phyloP scores from a whole-genome alignment of 169 alveolate genomes.

The Theileria sp. region DNA sequence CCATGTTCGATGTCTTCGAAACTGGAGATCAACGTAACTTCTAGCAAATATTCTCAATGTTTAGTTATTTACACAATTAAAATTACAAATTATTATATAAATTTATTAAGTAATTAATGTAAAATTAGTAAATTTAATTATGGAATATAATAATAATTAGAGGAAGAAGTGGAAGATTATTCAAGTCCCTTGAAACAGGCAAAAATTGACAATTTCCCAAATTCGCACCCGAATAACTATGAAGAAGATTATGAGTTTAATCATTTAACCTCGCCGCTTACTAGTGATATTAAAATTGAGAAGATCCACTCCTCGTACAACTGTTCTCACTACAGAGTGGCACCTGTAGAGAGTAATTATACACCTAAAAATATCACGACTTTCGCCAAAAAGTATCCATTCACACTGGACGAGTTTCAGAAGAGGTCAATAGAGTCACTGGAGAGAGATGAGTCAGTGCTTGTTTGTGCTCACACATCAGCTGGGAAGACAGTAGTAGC shows the following conservation, averaged over 20 bases:
- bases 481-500: constrained; percentile 99
- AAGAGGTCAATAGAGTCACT: constrained; percentile 91
- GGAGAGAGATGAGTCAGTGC: constrained; percentile 93
- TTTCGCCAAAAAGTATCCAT: constrained; percentile 89
- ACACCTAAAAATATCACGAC: constrained; percentile 29
- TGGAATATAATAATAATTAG: neutral
- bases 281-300: constrained; percentile 46
- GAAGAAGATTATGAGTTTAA: constrained; percentile 6
- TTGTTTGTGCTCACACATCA: constrained; percentile 99
- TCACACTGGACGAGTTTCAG: constrained; percentile 94
- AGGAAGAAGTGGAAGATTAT: constrained; percentile 23
- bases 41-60: too few relatives aligned
- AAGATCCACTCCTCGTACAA: constrained; percentile 42
- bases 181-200: constrained; percentile 36
- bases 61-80: too few relatives aligned
- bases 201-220: constrained; percentile 5
- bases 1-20: constrained; percentile 67
- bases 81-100: neutral
- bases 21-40: constrained; percentile 23
- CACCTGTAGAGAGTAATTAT: constrained; percentile 50
- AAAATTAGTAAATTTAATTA: neutral
- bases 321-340: constrained; percentile 58
- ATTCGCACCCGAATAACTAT: neutral
- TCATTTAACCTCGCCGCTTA: constrained; percentile 14
- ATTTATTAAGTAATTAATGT: neutral